Base-by-base conservation (phyloP, 805 yeast genomes). In the Wickerhamiella slavikovae region DNA sequence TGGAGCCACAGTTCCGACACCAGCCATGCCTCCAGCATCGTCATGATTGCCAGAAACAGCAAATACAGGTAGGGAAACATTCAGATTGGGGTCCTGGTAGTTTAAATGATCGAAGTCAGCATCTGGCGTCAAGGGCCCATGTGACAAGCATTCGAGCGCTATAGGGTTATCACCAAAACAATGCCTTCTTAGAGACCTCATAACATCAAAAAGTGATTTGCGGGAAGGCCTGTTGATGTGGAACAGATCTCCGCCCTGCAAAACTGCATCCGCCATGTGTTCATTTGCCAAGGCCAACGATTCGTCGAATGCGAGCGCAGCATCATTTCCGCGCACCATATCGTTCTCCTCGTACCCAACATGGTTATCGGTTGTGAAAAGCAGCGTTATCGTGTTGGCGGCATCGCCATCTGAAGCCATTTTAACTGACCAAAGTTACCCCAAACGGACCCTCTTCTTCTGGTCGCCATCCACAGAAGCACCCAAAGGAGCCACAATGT, bases 11-110 rank as follows among this genome's bases (percentile, higher is more conserved):
- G 78, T 53, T n/a, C n/a, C n/a, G n/a, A n/a, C n/a, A n/a, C n/a
- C n/a, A 3, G 49, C 48, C 3, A 43, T 77, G 1, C 96, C 96
- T 0, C 93, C 77, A 3, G 93, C 79, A 51, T 89, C 96, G 51
- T 89, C 98, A 48, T 89, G 98, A 44, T 89, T 89, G 2, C 98
- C 98, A 27, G 85, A 70, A 3, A 89, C 85, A 5, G 83, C 85
- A 57, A 89, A 80, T 6, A 89, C 65, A 0, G 98, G 98, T 11
- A 83, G 64, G 0, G 92, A 70, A 3, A 89, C 72, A 49, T 89
- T 89, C 35, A 79, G 52, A 48, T 89, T 80, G 2, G 85, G 80
- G 48, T 89, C 96, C 45, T 79, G 89, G 48, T 78, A 91, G 44
- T 82, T 82, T 17, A 83, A 76, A 32, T 66, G 64, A 29, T 71